Evolutionary conservation across 345 rosid genomes (phyloP), one percentile per base, ranked within the genome.

Genomic region (Punica granatum): DNA sequence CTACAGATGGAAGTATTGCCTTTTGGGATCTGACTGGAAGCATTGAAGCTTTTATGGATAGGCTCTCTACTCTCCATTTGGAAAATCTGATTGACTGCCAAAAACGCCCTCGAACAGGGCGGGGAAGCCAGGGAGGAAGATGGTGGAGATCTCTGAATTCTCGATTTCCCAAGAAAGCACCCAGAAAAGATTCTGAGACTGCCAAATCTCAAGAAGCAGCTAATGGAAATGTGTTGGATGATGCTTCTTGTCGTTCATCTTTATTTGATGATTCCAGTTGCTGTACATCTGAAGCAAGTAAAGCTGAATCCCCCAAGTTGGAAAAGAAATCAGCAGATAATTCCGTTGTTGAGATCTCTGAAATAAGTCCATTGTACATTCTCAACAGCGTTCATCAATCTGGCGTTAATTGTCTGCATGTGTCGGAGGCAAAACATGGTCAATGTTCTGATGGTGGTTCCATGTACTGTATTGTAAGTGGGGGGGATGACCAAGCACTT

Each of bases 401-500:
- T 33, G 98, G 99, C 9, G 92, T 91, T 35, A 91, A 91, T 73
- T 88, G 95, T 64, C 92, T 94, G 3, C 85, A 89, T 72, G 81
- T 91, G 71, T 83, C 96, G 53, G 79, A 69, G 62, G 64, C 77
- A 7, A 72, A 70, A 65, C 75, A 76, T 30, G 54, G 70, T 68
- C 75, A 49, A 67, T 78, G 66, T 72, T 35, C 81, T 46, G 68
- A 69, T 16, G 66, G 41, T 69, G 70, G 69, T 77, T 76, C 82
- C 71, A 63, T 69, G 61, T 88, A 80, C 65, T 72, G 67, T 78
- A 69, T 89, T 44, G 73, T 86, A 58, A 94, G 96, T 5, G 99
- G 99, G 25, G 99, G 97, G 39, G 99, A 94, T 81, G 99, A 94
- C 75, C 99, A 94, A 80, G 91, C 93, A 71, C 85, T 94, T 80